Conservation (phyloP, 257 asterid genomes). For the Solanum habrochaites region DNA sequence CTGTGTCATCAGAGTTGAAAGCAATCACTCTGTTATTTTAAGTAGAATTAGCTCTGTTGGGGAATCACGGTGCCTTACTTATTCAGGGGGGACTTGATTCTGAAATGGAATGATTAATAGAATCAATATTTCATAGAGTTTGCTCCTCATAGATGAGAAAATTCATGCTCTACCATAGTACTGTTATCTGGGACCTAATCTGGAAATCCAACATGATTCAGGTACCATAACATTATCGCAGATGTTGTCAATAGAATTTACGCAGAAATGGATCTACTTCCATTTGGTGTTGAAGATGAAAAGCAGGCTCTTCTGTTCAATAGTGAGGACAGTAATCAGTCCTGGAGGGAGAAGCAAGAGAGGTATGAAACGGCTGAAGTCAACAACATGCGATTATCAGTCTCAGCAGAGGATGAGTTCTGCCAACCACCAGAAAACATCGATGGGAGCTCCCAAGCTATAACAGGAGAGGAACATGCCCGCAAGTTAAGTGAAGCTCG, state of each 20-base stretch:
- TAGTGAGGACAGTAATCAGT: conserved; percentile 90
- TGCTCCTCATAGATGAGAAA: neutral
- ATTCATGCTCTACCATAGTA: neutral
- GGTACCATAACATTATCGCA: conserved; percentile 50
- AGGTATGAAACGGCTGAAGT: conserved; percentile 35
- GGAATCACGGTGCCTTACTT: too few species aligned
- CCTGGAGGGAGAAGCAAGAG: conserved; percentile 57
- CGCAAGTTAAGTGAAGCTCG: conserved; percentile 67
- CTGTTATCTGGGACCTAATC: neutral
- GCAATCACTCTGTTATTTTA: neutral
- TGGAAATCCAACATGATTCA: conserved; percentile 13
- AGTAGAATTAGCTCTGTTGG: neutral
- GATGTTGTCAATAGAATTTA: conserved; percentile 52
- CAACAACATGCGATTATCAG: conserved; percentile 22
- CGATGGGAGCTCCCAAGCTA: conserved; percentile 13
- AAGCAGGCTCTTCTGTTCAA: conserved; percentile 40
- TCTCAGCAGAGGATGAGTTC: conserved; percentile 45
- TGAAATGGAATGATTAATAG: too few species aligned
- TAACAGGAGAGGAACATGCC: conserved; percentile 30
- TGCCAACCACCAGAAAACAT: conserved; percentile 25
- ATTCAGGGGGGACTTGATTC: too few species aligned
- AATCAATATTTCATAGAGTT: too few species aligned
- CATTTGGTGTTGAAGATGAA: conserved; percentile 84
- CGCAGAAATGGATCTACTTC: conserved; percentile 64
- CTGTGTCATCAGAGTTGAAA: neutral